Percentiles rank a stretch among this genome's conserved stretches.
Conservation (phyloP, 352 stramenopile species). For the Phytophthora sp. region DNA sequence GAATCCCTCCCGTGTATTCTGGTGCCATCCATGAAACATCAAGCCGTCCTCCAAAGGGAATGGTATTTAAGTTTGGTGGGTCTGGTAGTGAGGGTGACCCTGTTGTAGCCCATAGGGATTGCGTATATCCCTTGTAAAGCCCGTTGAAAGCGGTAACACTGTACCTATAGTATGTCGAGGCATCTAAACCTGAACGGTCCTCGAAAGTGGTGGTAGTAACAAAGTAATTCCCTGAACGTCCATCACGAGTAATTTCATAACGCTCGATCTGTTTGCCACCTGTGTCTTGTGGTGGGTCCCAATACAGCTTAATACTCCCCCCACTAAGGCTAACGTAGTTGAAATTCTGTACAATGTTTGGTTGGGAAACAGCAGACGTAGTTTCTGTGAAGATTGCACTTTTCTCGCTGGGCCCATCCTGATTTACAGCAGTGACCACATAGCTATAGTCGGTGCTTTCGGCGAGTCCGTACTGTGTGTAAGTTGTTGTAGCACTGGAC, state of each 20-base stretch:
- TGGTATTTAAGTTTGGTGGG: conserved; percentile 22
- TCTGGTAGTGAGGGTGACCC: conserved; percentile 32
- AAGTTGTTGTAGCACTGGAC: conserved; percentile 23
- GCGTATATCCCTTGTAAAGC: conserved; percentile 18
- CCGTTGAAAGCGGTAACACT: conserved; percentile 55
- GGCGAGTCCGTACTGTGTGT: conserved; percentile 46
- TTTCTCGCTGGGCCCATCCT: conserved; percentile 41
- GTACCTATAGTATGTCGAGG: conserved; percentile 44
- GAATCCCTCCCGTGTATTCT: conserved; percentile 50
- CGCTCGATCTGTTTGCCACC: conserved; percentile 46
- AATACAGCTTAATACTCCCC: conserved; percentile 43
- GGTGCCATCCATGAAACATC: conserved; percentile 45
- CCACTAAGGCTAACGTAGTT: conserved; percentile 11
- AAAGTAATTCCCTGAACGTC: conserved; percentile 7
- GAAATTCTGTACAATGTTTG: conserved; percentile 28
- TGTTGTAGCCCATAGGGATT: conserved; percentile 14
- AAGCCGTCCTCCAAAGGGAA: conserved; percentile 49
- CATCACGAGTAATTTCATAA: conserved; percentile 48
- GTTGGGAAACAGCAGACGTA: conserved; percentile 26
- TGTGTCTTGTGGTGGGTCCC: conserved; percentile 49
- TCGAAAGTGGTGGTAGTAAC: conserved; percentile 28
- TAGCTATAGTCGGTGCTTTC: conserved; percentile 56
- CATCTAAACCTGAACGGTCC: conserved; percentile 38
- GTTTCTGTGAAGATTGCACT: conserved; percentile 26
- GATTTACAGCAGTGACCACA: conserved; percentile 50